A percentile compares a stretch with the other conserved stretches of the same genome.
Evolutionary conservation across 441 rosid species (phyloP).

Genomic region (Pelargonium myrrhifolium): DNA sequence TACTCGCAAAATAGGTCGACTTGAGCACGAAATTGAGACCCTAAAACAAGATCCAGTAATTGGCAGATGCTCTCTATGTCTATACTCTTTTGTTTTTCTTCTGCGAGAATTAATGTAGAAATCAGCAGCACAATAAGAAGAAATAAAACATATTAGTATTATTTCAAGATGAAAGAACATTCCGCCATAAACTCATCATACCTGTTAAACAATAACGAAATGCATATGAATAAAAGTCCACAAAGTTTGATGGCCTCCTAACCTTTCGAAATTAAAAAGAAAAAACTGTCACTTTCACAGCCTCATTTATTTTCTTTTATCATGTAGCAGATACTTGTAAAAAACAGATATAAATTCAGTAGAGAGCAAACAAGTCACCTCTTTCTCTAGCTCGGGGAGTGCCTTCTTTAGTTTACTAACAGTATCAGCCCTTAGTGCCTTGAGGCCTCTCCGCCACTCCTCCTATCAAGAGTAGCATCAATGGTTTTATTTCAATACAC

Average conservation of each 20-base stretch:
- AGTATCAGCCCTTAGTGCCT: slow-evolving; percentile 3
- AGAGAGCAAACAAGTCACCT: neutral
- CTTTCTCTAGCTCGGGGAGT: slow-evolving; percentile 4
- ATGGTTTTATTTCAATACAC: neutral
- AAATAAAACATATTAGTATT: neutral
- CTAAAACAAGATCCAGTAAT: slow-evolving; percentile 69
- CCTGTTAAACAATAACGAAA: slow-evolving; percentile 10
- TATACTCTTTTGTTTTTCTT: slow-evolving; percentile 35
- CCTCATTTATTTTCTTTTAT: neutral
- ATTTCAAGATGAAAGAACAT: slow-evolving; percentile 8
- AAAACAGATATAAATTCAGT: neutral
- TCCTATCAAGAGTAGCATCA: neutral
- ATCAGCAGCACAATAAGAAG: neutral
- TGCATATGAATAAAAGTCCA: slow-evolving; percentile 3
- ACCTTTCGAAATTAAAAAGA: neutral
- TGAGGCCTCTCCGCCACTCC: slow-evolving; percentile 8
- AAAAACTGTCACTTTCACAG: neutral
- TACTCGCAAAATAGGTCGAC: slow-evolving; percentile 71
- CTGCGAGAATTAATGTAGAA: neutral
- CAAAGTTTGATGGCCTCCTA: slow-evolving; percentile 3
- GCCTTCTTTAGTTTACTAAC: slow-evolving; percentile 5
- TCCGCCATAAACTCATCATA: slow-evolving; percentile 19
- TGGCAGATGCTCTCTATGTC: slow-evolving; percentile 82
- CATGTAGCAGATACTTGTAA: neutral
- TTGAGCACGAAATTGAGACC: slow-evolving; percentile 55